phyloP scores from a whole-genome alignment of 2,329 filamentous ascomycete species.

The Alternaria longipes region DNA sequence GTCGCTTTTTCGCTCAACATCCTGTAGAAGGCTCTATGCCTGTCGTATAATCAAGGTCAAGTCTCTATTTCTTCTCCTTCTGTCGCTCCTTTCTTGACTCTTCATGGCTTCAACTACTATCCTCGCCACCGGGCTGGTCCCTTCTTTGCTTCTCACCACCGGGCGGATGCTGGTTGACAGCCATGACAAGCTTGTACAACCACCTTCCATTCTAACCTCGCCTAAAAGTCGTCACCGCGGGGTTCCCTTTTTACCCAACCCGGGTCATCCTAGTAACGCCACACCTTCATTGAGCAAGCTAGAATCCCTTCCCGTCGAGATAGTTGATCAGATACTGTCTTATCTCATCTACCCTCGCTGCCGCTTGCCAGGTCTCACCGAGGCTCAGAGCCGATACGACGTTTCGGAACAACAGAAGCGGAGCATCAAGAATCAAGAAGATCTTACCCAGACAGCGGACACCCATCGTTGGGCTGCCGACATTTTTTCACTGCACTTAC shows the following conservation, averaged over 20 bases:
- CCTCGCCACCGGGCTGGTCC: conserved; percentile 8
- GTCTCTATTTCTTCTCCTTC: neutral
- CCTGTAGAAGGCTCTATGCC: conserved; percentile 12
- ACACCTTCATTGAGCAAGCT: conserved; percentile 23
- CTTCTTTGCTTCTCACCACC: conserved; percentile 1
- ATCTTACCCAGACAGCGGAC: conserved; percentile 35
- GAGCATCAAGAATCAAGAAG: conserved; percentile 31
- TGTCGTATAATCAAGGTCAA: neutral
- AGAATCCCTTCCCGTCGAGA: conserved; percentile 40
- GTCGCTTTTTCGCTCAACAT: conserved; percentile 27
- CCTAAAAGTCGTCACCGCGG: neutral
- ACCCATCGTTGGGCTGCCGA: conserved; percentile 38
- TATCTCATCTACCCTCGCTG: conserved; percentile 41
- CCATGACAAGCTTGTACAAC: conserved; percentile 11
- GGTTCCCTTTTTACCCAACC: neutral
- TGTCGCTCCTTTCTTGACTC: neutral
- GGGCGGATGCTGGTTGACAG: neutral
- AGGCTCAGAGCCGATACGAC: conserved; percentile 37
- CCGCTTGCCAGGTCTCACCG: conserved; percentile 41
- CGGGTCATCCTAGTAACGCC: neutral
- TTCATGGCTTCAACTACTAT: conserved; percentile 12
- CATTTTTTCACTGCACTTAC: conserved; percentile 35
- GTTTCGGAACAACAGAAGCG: conserved; percentile 25
- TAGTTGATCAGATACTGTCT: conserved; percentile 40
- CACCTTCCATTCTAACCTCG: conserved; percentile 8